phyloP scores from a whole-genome alignment of 169 alveolate genomes.

The Cryptosporidium xiaoi region DNA sequence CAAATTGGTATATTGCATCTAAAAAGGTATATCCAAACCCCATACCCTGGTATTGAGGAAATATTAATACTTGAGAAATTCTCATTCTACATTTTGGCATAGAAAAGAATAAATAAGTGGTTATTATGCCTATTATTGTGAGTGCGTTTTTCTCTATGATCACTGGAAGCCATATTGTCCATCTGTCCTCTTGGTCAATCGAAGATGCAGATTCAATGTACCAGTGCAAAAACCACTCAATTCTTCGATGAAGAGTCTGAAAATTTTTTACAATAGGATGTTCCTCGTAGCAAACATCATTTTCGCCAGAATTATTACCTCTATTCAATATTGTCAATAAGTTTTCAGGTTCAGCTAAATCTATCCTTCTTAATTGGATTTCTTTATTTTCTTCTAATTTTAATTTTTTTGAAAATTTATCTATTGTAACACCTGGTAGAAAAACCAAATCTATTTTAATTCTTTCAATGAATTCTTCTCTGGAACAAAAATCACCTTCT shows the following conservation, averaged over 20 bases:
- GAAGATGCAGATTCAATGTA: slow-evolving; percentile 75
- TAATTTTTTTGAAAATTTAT: background rate
- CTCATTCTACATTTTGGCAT: slow-evolving; percentile 80
- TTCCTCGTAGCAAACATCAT: no score
- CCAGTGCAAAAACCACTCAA: slow-evolving; percentile 77
- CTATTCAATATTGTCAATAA: background rate
- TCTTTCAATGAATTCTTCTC: slow-evolving; percentile 42
- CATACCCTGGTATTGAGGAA: slow-evolving; percentile 82
- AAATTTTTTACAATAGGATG: slow-evolving; percentile 59
- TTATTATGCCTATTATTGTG: slow-evolving; percentile 81
- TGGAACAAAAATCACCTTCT: slow-evolving; percentile 42
- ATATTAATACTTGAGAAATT: slow-evolving; percentile 82
- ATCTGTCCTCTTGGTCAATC: slow-evolving; percentile 73
- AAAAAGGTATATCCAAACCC: slow-evolving; percentile 81
- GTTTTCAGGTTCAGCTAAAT: slow-evolving; percentile 20
- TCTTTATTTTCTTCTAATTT: background rate
- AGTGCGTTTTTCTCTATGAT: slow-evolving; percentile 33
- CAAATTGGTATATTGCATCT: slow-evolving; percentile 79
- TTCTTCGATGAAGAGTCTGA: slow-evolving; percentile 70
- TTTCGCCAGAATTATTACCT: background rate
- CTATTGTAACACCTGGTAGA: slow-evolving; percentile 13
- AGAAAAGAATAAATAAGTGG: slow-evolving; percentile 82
- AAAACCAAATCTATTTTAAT: slow-evolving; percentile 12
- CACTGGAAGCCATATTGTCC: slow-evolving; percentile 76
- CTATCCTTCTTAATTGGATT: background rate